Evolutionary conservation across 1,139 yeast genomes (phyloP).

Genomic region (Suzukiozyma palmioleophila): DNA sequence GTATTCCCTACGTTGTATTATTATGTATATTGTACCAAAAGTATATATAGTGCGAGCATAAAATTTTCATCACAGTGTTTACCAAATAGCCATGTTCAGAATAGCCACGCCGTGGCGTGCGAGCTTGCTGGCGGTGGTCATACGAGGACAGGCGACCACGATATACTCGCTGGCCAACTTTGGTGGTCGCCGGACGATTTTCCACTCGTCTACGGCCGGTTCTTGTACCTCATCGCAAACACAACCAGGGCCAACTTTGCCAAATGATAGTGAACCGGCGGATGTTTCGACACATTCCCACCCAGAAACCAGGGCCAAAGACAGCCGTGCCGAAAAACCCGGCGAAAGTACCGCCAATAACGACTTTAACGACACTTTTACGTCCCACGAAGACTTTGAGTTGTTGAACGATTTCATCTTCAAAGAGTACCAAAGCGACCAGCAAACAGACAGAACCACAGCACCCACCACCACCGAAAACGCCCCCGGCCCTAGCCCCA

Average conservation of each 20-base stretch:
- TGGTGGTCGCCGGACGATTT: no score
- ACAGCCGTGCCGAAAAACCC: background rate
- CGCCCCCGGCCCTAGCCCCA: background rate
- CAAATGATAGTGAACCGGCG: no score
- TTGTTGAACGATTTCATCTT: conserved; percentile 3
- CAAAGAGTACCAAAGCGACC: conserved; percentile 1
- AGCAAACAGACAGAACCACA: conserved; percentile 6
- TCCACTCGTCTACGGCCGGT: no score
- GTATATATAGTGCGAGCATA: background rate
- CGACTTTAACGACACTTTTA: background rate
- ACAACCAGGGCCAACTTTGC: no score
- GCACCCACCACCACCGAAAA: background rate
- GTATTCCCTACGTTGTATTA: background rate
- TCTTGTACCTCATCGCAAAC: no score
- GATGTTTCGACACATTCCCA: no score
- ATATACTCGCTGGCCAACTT: no score
- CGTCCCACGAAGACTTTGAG: background rate
- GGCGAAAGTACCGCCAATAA: background rate
- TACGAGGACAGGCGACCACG: no score
- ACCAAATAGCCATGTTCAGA: background rate
- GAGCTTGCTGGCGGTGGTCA: no score
- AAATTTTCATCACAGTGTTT: background rate
- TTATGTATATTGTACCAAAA: background rate
- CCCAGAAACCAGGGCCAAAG: no score
- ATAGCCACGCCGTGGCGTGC: background rate